Evolutionary conservation across 768 basidiomycete species (phyloP).

Genomic region (Dacryopinax primogenitus): DNA sequence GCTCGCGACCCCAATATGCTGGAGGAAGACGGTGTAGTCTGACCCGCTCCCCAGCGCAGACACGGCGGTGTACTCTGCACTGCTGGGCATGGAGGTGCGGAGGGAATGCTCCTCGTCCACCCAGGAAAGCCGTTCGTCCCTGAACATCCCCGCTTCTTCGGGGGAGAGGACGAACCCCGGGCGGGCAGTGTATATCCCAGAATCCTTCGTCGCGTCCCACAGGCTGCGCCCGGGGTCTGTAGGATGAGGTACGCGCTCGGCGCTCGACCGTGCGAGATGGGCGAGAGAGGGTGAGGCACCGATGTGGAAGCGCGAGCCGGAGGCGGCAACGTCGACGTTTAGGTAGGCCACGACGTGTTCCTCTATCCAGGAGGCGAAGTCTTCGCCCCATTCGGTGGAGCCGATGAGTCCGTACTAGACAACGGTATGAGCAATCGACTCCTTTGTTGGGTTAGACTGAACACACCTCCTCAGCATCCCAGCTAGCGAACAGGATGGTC

Average conservation of each 20-base stretch:
- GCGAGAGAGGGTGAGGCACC: slow-evolving; percentile 70
- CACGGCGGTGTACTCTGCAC: slow-evolving; percentile 30
- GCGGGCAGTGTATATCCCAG: slow-evolving; percentile 38
- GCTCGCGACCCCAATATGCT: slow-evolving; percentile 46
- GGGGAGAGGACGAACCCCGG: slow-evolving; percentile 35
- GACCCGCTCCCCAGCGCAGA: slow-evolving; percentile 68
- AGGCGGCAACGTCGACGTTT: slow-evolving; percentile 62
- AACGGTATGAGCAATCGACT: neutral
- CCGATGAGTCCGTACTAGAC: slow-evolving; percentile 55
- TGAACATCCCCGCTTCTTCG: slow-evolving; percentile 18
- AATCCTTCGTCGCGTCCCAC: slow-evolving; percentile 63
- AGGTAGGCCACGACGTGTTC: slow-evolving; percentile 75
- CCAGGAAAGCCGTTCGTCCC: slow-evolving; percentile 9
- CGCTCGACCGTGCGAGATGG: slow-evolving; percentile 53
- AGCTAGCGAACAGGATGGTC: slow-evolving; percentile 58
- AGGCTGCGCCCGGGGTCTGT: slow-evolving; percentile 49
- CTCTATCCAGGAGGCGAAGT: slow-evolving; percentile 70
- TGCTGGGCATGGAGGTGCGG: neutral
- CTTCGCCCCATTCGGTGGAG: slow-evolving; percentile 88
- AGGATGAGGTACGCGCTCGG: slow-evolving; percentile 62
- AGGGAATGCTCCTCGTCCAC: neutral
- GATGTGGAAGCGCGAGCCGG: slow-evolving; percentile 46
- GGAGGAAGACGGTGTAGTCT: slow-evolving; percentile 86
- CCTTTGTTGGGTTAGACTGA: neutral
- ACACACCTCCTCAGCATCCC: slow-evolving; percentile 57